A percentile compares a stretch with the other conserved stretches of the same genome.
Evolutionary conservation across 805 yeast genomes (phyloP).

Genomic region (Blastobotrys parvus): DNA sequence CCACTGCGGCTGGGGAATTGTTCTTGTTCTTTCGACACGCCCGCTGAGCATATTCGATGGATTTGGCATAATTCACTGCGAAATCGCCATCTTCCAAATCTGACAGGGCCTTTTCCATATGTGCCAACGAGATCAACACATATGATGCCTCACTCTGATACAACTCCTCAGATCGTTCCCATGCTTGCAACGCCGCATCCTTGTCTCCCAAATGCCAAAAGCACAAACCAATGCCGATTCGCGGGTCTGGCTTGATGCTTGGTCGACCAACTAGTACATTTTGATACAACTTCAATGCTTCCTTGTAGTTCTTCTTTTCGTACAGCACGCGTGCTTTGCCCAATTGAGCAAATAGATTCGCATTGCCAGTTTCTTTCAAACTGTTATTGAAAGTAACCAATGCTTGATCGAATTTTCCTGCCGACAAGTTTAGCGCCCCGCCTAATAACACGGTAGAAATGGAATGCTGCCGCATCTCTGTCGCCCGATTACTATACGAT

Average conservation of each 20-base stretch:
- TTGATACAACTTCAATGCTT: slow-evolving; percentile 77
- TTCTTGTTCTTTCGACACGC: slow-evolving; percentile 35
- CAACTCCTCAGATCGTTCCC: slow-evolving; percentile 71
- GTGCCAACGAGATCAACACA: slow-evolving; percentile 56
- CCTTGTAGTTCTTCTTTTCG: slow-evolving; percentile 60
- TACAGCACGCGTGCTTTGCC: slow-evolving; percentile 80
- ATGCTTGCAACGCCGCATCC: slow-evolving; percentile 66
- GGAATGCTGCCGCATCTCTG: slow-evolving; percentile 34
- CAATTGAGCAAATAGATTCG: slow-evolving; percentile 66
- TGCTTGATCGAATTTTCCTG: slow-evolving; percentile 63
- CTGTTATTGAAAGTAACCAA: slow-evolving; percentile 58
- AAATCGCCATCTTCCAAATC: slow-evolving; percentile 46
- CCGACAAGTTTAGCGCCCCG: slow-evolving; percentile 53
- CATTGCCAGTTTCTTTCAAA: slow-evolving; percentile 40
- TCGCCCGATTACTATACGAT: slow-evolving; percentile 40
- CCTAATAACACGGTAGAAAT: slow-evolving; percentile 49
- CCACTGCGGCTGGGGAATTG: slow-evolving; percentile 55
- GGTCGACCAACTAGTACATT: slow-evolving; percentile 72
- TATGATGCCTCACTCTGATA: slow-evolving; percentile 57
- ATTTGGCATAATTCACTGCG: slow-evolving; percentile 45
- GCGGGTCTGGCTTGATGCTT: slow-evolving; percentile 70
- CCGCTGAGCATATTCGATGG: slow-evolving; percentile 40
- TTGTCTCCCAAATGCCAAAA: slow-evolving; percentile 82
- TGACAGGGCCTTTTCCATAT: slow-evolving; percentile 55
- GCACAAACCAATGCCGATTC: slow-evolving; percentile 91